A percentile compares a stretch with the other conserved stretches of the same genome.
Conservation (phyloP, 1,284 basidiomycete genomes). For the Schizophyllum commune region DNA sequence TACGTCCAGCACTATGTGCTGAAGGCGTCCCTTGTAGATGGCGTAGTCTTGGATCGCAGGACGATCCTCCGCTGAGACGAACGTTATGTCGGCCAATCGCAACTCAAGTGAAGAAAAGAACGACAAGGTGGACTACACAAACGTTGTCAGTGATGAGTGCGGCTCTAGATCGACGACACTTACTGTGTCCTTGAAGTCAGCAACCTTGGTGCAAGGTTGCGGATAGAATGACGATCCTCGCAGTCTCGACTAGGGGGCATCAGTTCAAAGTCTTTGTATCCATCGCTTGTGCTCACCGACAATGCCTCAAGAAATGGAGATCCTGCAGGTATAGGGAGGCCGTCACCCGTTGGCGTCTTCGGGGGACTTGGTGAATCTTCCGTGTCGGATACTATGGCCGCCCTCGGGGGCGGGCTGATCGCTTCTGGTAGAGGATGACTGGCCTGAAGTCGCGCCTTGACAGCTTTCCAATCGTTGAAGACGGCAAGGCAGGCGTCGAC, state of each 20-base stretch:
- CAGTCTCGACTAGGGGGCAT: slow-evolving; percentile 19
- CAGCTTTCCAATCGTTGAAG: background rate
- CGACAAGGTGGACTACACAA: slow-evolving; percentile 29
- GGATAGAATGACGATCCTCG: slow-evolving; percentile 26
- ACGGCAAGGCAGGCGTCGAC: background rate
- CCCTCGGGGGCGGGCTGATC: no score
- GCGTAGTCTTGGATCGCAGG: slow-evolving; percentile 18
- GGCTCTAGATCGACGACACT: slow-evolving; percentile 4
- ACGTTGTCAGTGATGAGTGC: slow-evolving; percentile 6
- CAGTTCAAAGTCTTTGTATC: background rate
- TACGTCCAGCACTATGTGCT: slow-evolving; percentile 15
- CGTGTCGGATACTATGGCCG: background rate
- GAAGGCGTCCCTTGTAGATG: slow-evolving; percentile 1
- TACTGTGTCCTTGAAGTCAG: slow-evolving; percentile 29
- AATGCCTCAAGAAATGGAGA: slow-evolving; percentile 39
- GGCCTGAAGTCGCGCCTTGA: slow-evolving; percentile 3
- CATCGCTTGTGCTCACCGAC: slow-evolving; percentile 29
- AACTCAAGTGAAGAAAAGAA: slow-evolving; percentile 26
- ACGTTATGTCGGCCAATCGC: slow-evolving; percentile 27
- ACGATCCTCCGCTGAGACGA: slow-evolving; percentile 14
- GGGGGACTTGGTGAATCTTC: background rate
- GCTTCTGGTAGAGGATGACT: background rate
- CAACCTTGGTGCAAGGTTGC: slow-evolving; percentile 27
- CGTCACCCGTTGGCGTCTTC: background rate
- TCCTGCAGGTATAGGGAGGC: slow-evolving; percentile 22